Base-by-base conservation (phyloP, 139 green algal genomes). In the Chlorella sp. region DNA sequence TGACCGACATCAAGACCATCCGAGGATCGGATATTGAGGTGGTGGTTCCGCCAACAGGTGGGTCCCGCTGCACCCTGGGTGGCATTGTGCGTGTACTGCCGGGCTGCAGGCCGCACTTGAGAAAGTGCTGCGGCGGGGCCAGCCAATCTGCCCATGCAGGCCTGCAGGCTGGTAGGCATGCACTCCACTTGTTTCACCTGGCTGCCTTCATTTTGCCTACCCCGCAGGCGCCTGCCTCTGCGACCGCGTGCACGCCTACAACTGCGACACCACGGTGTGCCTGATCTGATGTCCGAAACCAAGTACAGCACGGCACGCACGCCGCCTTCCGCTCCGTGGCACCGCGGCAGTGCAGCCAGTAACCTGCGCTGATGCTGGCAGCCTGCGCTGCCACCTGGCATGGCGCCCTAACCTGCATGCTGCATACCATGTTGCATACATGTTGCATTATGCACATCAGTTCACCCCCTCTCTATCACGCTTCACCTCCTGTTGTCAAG, bases 1-100 rank as follows among this genome's bases (percentile, higher is more conserved):
- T 71, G n/a, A 71, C 64, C 64, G 64, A 71, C 64, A 71, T 71
- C 64, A 71, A 71, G 20, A 26, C 25, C 64, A 71, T 71, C 30
- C 34, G 30, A 30, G 64, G 64, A 13, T 39, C n/a, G 15, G 64
- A 71, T 41, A 26, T 71, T 30, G n/a, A 71, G 13, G 64, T 71
- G 3, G 64, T 71, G n/a, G 64, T 71, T 30, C 64, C 64, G 15
- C 64, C 64, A 6, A 71, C 64, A 71, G 64, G 64, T 71, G 30
- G 20, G 56, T 3, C 56, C 3, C 3, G 56, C 12, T 15, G 12
- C 3, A 5, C 7, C 17, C 7, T 64, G 7, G 56, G 20, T 11
- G 56, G 7, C 11, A 11, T 15, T 15, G 7, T 26, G 63, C 28
- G 2, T 1, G 4, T 1, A 28, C 4, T 38, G 25, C 20, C 4